Percentiles rank a stretch among this genome's conserved stretches.
Evolutionary conservation across 169 alveolate species (phyloP).

Genomic region (Cryptosporidium tyzzeri): DNA sequence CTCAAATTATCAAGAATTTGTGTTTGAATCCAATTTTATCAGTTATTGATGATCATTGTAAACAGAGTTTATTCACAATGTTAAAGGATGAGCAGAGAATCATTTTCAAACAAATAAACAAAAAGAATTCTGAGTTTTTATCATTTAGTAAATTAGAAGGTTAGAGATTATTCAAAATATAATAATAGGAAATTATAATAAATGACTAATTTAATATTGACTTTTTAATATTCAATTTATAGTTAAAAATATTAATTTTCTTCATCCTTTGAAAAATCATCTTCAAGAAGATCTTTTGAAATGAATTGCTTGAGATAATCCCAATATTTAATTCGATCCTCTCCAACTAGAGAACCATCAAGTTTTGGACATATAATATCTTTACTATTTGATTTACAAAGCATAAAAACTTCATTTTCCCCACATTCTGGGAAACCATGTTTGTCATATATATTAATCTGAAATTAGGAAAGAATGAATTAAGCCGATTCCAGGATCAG

Average conservation of each 20-base stretch:
- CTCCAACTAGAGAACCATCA: constrained; percentile 84
- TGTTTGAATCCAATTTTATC: constrained; percentile 42
- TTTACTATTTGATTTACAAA: constrained; percentile 80
- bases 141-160: constrained; percentile 14
- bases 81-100: constrained; percentile 59
- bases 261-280: not conserved
- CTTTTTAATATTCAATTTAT: too few species aligned
- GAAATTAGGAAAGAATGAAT: not conserved
- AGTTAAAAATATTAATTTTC: not conserved
- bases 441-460: constrained; percentile 81
- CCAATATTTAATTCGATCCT: constrained; percentile 81
- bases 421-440: constrained; percentile 85
- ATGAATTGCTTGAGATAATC: constrained; percentile 79
- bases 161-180: not conserved
- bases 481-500: not conserved
- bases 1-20: constrained; percentile 28
- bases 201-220: not conserved
- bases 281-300: constrained; percentile 47
- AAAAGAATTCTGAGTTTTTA: not conserved
- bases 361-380: constrained; percentile 80
- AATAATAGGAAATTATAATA: not conserved
- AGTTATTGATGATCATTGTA: constrained; percentile 58
- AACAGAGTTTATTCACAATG: constrained; percentile 42
- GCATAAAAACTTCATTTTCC: constrained; percentile 80
- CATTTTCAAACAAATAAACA: constrained; percentile 43